These are phyloP conservation scores for Dinochytrium kinnereticum DNA, from an alignment of 371 early-diverging fungal species.

Conservation along the genomic window DNA sequence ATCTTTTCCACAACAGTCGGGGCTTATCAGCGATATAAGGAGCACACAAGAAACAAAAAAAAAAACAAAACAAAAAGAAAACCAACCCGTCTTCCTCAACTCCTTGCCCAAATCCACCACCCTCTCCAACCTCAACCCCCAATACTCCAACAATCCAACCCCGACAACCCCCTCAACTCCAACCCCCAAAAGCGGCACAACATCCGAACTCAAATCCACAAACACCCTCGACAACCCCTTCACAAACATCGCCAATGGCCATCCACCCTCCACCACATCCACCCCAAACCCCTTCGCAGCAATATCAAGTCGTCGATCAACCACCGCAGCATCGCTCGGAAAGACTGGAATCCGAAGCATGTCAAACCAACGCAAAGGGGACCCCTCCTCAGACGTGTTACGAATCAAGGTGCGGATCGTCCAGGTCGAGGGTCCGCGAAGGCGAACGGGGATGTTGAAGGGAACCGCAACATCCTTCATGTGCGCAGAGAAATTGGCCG, in stretches of 20 bases:
- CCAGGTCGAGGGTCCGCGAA: neutral
- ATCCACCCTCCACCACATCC: neutral
- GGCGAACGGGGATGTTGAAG: neutral
- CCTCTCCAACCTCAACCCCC: slow-evolving; percentile 2
- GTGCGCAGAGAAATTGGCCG: slow-evolving; percentile 2
- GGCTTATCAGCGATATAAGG: too few relatives aligned
- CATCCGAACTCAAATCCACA: neutral
- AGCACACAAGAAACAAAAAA: neutral
- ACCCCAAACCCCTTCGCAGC: neutral
- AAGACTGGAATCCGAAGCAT: neutral
- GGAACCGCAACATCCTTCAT: neutral
- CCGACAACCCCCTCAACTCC: neutral
- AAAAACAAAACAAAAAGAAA: neutral
- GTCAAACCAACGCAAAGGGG: neutral
- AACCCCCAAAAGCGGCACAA: neutral
- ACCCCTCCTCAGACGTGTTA: neutral
- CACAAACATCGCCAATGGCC: slow-evolving; percentile 1
- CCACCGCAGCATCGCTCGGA: neutral
- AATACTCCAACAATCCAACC: slow-evolving; percentile 4
- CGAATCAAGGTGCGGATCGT: neutral
- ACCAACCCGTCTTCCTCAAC: neutral
- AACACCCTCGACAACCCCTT: slow-evolving; percentile 12
- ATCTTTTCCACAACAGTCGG: too few relatives aligned
- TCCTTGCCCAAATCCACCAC: neutral
- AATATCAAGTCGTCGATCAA: neutral